Conservation (phyloP, 2,329 filamentous ascomycete genomes). For the Dendrostoma leiphaemia region DNA sequence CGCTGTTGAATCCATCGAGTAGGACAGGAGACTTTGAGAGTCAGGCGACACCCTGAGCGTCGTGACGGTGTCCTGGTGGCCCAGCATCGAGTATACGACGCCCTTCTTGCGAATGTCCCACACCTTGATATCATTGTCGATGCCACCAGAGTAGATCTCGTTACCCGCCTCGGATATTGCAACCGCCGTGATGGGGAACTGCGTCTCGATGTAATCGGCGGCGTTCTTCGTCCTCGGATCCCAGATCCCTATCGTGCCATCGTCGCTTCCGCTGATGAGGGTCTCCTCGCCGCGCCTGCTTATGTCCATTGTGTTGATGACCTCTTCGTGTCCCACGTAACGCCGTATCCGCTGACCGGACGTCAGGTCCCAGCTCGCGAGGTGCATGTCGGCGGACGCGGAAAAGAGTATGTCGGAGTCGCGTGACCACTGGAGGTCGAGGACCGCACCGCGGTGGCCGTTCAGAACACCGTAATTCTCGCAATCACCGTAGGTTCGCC, state of each 20-base stretch:
- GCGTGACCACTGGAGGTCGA: slow-evolving; percentile 95
- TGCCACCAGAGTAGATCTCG: slow-evolving; percentile 90
- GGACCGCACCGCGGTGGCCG: slow-evolving; percentile 85
- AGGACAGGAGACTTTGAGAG: slow-evolving; percentile 84
- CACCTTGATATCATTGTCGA: slow-evolving; percentile 95
- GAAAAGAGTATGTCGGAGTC: slow-evolving; percentile 90
- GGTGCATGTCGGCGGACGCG: slow-evolving; percentile 87
- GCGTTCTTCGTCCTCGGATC: slow-evolving; percentile 89
- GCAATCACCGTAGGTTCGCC: slow-evolving; percentile 89
- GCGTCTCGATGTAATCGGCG: slow-evolving; percentile 82
- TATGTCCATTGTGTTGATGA: slow-evolving; percentile 90
- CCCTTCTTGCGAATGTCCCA: slow-evolving; percentile 95
- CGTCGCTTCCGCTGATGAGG: slow-evolving; percentile 87
- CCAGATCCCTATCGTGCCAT: slow-evolving; percentile 93
- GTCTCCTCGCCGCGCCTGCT: slow-evolving; percentile 88
- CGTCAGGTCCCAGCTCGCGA: slow-evolving; percentile 93
- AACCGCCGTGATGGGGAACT: slow-evolving; percentile 88
- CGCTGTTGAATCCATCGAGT: slow-evolving; percentile 90
- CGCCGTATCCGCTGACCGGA: slow-evolving; percentile 88
- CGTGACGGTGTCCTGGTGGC: slow-evolving; percentile 89
- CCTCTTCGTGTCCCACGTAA: slow-evolving; percentile 89
- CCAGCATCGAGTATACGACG: slow-evolving; percentile 81
- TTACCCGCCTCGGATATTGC: slow-evolving; percentile 92
- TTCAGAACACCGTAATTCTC: slow-evolving; percentile 89
- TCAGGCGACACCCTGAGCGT: slow-evolving; percentile 91